Evolutionary conservation across 1,284 basidiomycete species (phyloP).

Genomic region (Tilletia indica): DNA sequence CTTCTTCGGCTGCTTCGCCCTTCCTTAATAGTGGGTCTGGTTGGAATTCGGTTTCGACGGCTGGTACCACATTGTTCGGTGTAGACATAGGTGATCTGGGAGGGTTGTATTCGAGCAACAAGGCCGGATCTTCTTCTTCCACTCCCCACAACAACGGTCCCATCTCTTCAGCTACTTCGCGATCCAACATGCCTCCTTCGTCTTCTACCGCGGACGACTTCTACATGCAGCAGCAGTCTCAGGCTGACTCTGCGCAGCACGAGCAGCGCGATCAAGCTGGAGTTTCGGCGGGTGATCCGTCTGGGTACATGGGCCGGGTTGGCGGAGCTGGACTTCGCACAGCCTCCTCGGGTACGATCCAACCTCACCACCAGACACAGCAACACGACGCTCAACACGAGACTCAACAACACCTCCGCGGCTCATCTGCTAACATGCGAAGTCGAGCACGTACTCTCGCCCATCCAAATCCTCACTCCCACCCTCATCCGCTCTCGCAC

Average conservation of each 20-base stretch:
- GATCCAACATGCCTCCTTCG: too few relatives aligned
- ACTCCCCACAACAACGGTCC: too few relatives aligned
- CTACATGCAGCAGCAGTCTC: background rate
- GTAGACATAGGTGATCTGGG: background rate
- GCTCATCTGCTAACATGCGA: background rate
- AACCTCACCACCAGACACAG: background rate
- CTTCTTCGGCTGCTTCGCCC: background rate
- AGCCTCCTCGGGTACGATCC: background rate
- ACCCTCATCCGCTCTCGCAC: background rate
- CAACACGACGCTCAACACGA: background rate
- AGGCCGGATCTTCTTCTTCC: too few relatives aligned
- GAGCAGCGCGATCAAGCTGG: too few relatives aligned
- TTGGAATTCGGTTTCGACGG: too few relatives aligned
- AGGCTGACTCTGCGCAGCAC: too few relatives aligned
- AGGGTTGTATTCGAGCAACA: background rate
- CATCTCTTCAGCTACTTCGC: too few relatives aligned
- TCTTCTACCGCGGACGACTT: background rate
- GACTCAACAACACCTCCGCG: too few relatives aligned
- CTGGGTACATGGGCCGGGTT: too few relatives aligned
- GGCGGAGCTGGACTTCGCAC: constrained; percentile 8
- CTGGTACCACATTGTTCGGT: background rate
- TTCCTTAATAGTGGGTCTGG: background rate
- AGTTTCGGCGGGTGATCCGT: too few relatives aligned
- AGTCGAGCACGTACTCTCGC: constrained; percentile 5
- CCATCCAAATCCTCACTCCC: background rate